A percentile compares a stretch with the other conserved stretches of the same genome.
phyloP scores from a whole-genome alignment of 306 rosid genomes.

The Quercus suber region DNA sequence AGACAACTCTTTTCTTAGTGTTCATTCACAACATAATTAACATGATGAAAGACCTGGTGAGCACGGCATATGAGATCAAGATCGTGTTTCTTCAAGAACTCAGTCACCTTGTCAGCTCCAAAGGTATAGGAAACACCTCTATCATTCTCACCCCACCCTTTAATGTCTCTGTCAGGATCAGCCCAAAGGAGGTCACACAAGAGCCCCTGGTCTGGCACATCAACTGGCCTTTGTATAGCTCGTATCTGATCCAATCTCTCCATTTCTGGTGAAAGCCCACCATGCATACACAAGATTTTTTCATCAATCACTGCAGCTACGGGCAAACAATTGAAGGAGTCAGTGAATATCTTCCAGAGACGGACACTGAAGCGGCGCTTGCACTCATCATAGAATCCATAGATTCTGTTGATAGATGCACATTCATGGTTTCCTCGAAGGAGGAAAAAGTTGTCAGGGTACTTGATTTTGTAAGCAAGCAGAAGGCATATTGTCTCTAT shows the following conservation, averaged over 20 bases:
- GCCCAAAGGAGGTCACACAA: constrained; percentile 90
- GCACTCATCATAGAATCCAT: constrained; percentile 90
- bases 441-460: constrained; percentile 74
- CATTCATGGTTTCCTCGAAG: constrained; percentile 92
- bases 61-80: constrained; percentile 88
- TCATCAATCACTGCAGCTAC: constrained; percentile 81
- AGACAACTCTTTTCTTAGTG: too few species aligned
- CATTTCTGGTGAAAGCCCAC: constrained; percentile 84
- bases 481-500: constrained; percentile 77
- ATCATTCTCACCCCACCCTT: constrained; percentile 93
- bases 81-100: constrained; percentile 77
- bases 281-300: constrained; percentile 90
- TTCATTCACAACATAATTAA: neutral
- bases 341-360: constrained; percentile 78
- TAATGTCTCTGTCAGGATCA: constrained; percentile 67
- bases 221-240: constrained; percentile 70
- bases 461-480: constrained; percentile 73
- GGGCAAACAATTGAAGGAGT: constrained; percentile 82
- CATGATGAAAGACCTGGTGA: constrained; percentile 51
- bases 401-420: constrained; percentile 84
- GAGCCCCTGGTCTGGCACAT: constrained; percentile 90
- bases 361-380: constrained; percentile 82
- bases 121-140: constrained; percentile 91
- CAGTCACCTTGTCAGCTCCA: constrained; percentile 71
- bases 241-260: constrained; percentile 53